These are phyloP conservation scores for Chrysosporium keratinophilum DNA, from an alignment of 2,329 filamentous ascomycete genomes.

Conservation along the genomic window DNA sequence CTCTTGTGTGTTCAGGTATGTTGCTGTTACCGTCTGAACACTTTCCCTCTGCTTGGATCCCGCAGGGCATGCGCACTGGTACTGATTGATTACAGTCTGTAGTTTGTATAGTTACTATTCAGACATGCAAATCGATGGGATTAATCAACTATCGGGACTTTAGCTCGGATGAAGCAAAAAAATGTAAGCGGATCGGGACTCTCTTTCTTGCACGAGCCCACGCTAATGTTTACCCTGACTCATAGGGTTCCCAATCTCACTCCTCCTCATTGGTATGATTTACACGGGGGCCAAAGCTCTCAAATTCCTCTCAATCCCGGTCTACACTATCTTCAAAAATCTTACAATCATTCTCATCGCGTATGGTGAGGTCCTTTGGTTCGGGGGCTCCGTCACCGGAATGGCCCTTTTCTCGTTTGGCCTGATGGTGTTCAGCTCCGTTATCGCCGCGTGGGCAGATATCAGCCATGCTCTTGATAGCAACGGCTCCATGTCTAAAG, in stretches of 20 bases:
- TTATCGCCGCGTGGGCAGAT: constrained; percentile 95
- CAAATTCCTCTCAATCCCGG: constrained; percentile 90
- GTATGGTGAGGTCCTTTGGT: constrained; percentile 97
- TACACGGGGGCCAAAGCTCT: constrained; percentile 95
- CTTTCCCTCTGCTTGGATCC: not conserved
- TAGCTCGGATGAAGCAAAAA: constrained; percentile 77
- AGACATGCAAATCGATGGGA: constrained; percentile 67
- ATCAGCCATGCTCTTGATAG: constrained; percentile 72
- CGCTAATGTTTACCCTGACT: not conserved
- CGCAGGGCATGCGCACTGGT: not conserved
- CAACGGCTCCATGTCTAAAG: constrained; percentile 55
- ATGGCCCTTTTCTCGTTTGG: constrained; percentile 88
- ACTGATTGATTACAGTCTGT: constrained; percentile 51
- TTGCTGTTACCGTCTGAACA: constrained; percentile 2
- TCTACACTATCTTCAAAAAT: constrained; percentile 99
- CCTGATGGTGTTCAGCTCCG: constrained; percentile 87
- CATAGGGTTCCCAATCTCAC: constrained; percentile 86
- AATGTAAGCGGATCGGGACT: constrained; percentile 53
- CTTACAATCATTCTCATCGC: constrained; percentile 97
- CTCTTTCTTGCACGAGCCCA: not conserved
- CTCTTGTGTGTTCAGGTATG: constrained; percentile 84
- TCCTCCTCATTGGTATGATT: constrained; percentile 97
- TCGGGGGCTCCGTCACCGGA: constrained; percentile 80
- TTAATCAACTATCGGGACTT: constrained; percentile 78
- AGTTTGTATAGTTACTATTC: constrained; percentile 78